Percentiles rank a stretch among this genome's conserved stretches.
phyloP scores from a whole-genome alignment of 306 rosid genomes.

The Heteromeles arbutifolia region DNA sequence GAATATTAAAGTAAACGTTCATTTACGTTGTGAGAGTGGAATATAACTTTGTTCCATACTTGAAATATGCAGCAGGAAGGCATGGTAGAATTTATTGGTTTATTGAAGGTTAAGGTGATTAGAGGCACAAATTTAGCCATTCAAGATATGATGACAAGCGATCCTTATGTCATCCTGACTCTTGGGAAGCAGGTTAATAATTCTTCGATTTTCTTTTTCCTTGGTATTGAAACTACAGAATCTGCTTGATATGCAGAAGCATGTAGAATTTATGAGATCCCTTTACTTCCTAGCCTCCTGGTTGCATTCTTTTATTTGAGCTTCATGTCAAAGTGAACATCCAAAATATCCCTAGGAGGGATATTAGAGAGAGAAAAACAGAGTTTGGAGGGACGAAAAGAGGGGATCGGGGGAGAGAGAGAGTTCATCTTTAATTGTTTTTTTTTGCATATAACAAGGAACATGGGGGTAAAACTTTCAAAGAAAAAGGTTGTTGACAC shows the following conservation, averaged over 20 bases:
- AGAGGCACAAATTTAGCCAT: constrained; percentile 86
- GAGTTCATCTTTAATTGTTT: background rate
- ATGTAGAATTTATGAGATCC: background rate
- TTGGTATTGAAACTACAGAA: constrained; percentile 3
- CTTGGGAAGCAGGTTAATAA: constrained; percentile 81
- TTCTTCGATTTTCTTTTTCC: constrained; percentile 1
- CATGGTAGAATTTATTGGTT: constrained; percentile 87
- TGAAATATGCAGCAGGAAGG: constrained; percentile 63
- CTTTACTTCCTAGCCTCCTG: background rate
- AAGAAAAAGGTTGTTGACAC: background rate
- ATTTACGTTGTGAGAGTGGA: background rate
- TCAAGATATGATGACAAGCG: constrained; percentile 94
- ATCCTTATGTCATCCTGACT: constrained; percentile 84
- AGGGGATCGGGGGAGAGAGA: background rate
- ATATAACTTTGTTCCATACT: constrained; percentile 17
- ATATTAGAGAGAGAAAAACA: background rate
- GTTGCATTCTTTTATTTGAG: background rate
- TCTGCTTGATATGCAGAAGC: background rate
- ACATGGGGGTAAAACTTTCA: background rate
- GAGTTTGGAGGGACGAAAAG: background rate
- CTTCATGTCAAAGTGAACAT: background rate
- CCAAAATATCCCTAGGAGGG: background rate
- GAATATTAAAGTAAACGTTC: background rate
- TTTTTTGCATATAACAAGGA: background rate
- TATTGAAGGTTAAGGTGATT: constrained; percentile 83